Percentiles rank a stretch among this genome's conserved stretches.
These are phyloP conservation scores for Stenogyne calaminthoides DNA, from an alignment of 305 asterid species.

Conservation along the genomic window DNA sequence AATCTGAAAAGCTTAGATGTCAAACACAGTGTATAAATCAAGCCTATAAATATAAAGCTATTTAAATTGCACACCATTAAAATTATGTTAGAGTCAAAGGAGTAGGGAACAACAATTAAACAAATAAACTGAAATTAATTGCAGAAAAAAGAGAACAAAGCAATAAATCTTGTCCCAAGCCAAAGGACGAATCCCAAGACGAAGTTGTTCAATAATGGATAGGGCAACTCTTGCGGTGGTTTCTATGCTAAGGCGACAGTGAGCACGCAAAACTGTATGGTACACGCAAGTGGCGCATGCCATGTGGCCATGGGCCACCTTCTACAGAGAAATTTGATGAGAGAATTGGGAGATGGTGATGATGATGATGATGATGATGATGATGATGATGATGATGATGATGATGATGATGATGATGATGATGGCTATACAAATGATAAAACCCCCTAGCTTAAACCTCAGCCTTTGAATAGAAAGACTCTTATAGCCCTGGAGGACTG, in stretches of 20 bases:
- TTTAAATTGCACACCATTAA: background rate
- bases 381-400: slow-evolving; percentile 14
- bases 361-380: slow-evolving; percentile 23
- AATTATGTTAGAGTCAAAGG: too few relatives aligned
- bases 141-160: too few relatives aligned
- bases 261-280: slow-evolving; percentile 47
- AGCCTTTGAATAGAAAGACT: slow-evolving; percentile 12
- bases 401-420: slow-evolving; percentile 14
- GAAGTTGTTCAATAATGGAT: too few relatives aligned
- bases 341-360: background rate
- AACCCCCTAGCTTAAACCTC: slow-evolving; percentile 32
- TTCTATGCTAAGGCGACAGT: slow-evolving; percentile 40
- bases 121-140: too few relatives aligned
- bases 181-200: too few relatives aligned
- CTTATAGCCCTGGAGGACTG: background rate
- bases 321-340: slow-evolving; percentile 5
- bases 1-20: slow-evolving; percentile 50
- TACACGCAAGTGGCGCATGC: slow-evolving; percentile 48
- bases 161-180: too few relatives aligned
- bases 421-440: slow-evolving; percentile 9
- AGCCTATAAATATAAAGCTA: slow-evolving; percentile 5
- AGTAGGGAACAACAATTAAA: too few relatives aligned
- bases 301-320: slow-evolving; percentile 57
- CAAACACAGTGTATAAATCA: slow-evolving; percentile 4
- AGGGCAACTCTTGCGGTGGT: slow-evolving; percentile 34